Conservation (phyloP, 2,329 filamentous ascomycete genomes). For the Fusarium abutilonis region DNA sequence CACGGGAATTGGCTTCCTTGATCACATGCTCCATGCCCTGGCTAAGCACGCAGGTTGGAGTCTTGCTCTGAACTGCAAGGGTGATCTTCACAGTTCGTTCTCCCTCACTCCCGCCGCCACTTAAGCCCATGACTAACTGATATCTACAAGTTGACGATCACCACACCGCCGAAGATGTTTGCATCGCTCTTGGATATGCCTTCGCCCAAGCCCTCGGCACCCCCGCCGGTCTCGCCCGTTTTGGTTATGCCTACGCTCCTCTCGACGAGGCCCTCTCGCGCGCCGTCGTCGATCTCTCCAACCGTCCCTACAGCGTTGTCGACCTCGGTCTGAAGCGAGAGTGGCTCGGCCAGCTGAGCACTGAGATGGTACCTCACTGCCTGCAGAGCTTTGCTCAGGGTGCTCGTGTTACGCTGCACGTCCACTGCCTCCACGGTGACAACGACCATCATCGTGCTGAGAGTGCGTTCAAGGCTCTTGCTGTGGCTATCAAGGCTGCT, state of each 20-base stretch:
- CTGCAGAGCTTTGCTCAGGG: slow-evolving; percentile 93
- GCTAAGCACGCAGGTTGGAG: slow-evolving; percentile 97
- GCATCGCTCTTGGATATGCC: slow-evolving; percentile 86
- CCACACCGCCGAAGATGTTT: slow-evolving; percentile 96
- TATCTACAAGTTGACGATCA: slow-evolving; percentile 88
- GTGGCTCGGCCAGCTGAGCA: slow-evolving; percentile 91
- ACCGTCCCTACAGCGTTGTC: slow-evolving; percentile 85
- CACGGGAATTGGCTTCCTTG: slow-evolving; percentile 96
- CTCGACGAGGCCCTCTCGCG: slow-evolving; percentile 95
- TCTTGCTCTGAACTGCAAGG: slow-evolving; percentile 81
- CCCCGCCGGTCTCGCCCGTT: slow-evolving; percentile 84
- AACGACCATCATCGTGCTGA: slow-evolving; percentile 98
- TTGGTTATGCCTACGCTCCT: slow-evolving; percentile 90
- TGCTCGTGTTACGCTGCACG: slow-evolving; percentile 91
- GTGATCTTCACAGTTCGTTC: slow-evolving; percentile 86
- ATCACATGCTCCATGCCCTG: slow-evolving; percentile 98
- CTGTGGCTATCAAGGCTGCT: slow-evolving; percentile 83
- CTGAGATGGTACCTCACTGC: slow-evolving; percentile 97
- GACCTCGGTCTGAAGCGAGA: slow-evolving; percentile 87
- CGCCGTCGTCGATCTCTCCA: slow-evolving; percentile 93
- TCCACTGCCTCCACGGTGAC: slow-evolving; percentile 87
- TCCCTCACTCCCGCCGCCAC: neutral
- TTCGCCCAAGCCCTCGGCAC: slow-evolving; percentile 83
- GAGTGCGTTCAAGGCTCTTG: slow-evolving; percentile 96
- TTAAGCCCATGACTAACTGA: slow-evolving; percentile 21